phyloP scores from a whole-genome alignment of 352 stramenopile genomes.

The Phytophthora gonapodyides region DNA sequence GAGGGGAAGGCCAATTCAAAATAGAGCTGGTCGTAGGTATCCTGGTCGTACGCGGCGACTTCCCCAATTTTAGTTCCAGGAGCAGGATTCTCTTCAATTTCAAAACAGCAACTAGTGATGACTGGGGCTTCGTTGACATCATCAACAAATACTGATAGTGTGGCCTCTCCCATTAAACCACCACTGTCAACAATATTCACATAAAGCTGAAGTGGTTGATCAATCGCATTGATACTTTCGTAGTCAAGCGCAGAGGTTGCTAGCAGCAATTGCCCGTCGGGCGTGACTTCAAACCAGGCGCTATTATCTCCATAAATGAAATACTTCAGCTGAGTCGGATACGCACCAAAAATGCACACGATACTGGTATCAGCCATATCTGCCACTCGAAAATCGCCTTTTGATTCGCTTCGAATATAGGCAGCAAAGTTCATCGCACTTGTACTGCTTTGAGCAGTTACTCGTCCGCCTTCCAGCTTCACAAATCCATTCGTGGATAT shows the following conservation, averaged over 20 bases:
- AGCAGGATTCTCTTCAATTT: slow-evolving; percentile 50
- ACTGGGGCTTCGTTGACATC: slow-evolving; percentile 54
- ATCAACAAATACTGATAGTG: slow-evolving; percentile 47
- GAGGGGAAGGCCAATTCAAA: slow-evolving; percentile 38
- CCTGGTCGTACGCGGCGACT: slow-evolving; percentile 40
- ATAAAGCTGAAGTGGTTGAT: slow-evolving; percentile 31
- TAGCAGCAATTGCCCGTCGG: slow-evolving; percentile 30
- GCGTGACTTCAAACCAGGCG: slow-evolving; percentile 29
- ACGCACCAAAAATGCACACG: slow-evolving; percentile 39
- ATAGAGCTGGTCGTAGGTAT: slow-evolving; percentile 37
- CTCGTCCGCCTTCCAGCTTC: slow-evolving; percentile 10
- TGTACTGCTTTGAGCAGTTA: slow-evolving; percentile 36
- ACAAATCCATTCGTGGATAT: slow-evolving; percentile 14
- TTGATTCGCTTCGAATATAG: slow-evolving; percentile 16
- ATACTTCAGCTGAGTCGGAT: slow-evolving; percentile 25
- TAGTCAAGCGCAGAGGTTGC: slow-evolving; percentile 39
- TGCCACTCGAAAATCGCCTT: slow-evolving; percentile 17
- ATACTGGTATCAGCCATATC: slow-evolving; percentile 1
- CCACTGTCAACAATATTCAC: slow-evolving; percentile 44
- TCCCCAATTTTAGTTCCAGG: slow-evolving; percentile 50
- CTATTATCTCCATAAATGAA: slow-evolving; percentile 33
- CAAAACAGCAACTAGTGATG: slow-evolving; percentile 38
- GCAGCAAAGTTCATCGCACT: slow-evolving; percentile 33
- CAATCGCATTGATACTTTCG: slow-evolving; percentile 29
- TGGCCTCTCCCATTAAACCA: slow-evolving; percentile 43